Conservation (phyloP, 192 early-diverging fungal genomes). For the Backusella sp. region DNA sequence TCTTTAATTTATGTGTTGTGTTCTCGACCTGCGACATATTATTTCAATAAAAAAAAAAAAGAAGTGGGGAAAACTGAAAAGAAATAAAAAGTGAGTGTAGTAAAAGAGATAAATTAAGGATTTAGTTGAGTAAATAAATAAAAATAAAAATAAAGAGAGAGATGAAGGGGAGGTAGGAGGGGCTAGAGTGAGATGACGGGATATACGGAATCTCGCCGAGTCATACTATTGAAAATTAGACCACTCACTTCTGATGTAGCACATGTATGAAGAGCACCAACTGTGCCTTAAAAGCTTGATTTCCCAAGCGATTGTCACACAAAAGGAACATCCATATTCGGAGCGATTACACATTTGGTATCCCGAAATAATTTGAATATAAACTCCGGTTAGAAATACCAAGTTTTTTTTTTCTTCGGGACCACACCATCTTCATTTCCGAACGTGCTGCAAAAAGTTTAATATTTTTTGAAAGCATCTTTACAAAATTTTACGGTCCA, state of each 20-base stretch:
- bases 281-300: constrained; percentile 1
- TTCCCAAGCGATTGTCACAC: background rate
- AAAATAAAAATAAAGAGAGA: background rate
- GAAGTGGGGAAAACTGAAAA: background rate
- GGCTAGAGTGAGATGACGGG: background rate
- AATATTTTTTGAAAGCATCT: background rate
- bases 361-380: background rate
- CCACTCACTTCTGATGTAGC: background rate
- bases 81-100: background rate
- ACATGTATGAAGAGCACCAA: background rate
- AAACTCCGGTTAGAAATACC: background rate
- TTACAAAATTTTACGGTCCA: background rate
- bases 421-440: background rate
- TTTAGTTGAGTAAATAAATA: background rate
- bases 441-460: background rate
- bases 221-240: constrained; percentile 4
- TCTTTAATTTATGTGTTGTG: background rate
- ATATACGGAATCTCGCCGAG: background rate
- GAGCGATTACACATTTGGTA: background rate
- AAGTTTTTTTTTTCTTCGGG: background rate
- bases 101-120: background rate
- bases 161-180: background rate
- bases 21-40: constrained; percentile 1
- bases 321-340: background rate
- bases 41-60: background rate